Conservation (phyloP, 2,329 filamentous ascomycete genomes). For the Rhytidhysteron rufulum region DNA sequence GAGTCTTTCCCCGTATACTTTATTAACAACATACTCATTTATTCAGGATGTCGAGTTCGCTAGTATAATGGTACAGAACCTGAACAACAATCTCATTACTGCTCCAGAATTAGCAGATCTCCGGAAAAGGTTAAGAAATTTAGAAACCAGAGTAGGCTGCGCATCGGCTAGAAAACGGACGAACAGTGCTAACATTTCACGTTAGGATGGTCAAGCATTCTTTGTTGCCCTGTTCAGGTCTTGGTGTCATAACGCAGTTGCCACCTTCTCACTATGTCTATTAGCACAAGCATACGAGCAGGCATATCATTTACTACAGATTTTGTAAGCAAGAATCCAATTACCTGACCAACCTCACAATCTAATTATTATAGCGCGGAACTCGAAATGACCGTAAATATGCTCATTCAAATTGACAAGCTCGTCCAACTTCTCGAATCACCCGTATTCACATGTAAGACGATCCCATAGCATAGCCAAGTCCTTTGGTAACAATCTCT, state of each 20-base stretch:
- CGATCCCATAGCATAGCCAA: not conserved
- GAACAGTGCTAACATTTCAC: slow-evolving; percentile 12
- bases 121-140: slow-evolving; percentile 81
- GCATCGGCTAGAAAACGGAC: too few species aligned
- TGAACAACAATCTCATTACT: slow-evolving; percentile 98
- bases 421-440: slow-evolving; percentile 94
- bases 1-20: slow-evolving; percentile 11
- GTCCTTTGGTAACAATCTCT: slow-evolving; percentile 11
- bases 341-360: slow-evolving; percentile 2
- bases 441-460: slow-evolving; percentile 91
- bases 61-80: slow-evolving; percentile 98
- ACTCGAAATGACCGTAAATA: slow-evolving; percentile 97
- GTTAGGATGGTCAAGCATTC: slow-evolving; percentile 87
- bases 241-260: slow-evolving; percentile 98
- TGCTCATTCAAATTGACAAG: slow-evolving; percentile 98
- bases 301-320: slow-evolving; percentile 90
- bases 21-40: slow-evolving; percentile 1
- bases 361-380: slow-evolving; percentile 65
- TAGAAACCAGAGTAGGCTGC: slow-evolving; percentile 70
- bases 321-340: slow-evolving; percentile 68
- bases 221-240: slow-evolving; percentile 93
- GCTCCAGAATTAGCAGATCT: slow-evolving; percentile 90
- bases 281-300: slow-evolving; percentile 97
- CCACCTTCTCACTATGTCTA: slow-evolving; percentile 92
- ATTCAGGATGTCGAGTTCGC: slow-evolving; percentile 85